Conservation (phyloP, 768 basidiomycete species). For the Suillus subluteus region DNA sequence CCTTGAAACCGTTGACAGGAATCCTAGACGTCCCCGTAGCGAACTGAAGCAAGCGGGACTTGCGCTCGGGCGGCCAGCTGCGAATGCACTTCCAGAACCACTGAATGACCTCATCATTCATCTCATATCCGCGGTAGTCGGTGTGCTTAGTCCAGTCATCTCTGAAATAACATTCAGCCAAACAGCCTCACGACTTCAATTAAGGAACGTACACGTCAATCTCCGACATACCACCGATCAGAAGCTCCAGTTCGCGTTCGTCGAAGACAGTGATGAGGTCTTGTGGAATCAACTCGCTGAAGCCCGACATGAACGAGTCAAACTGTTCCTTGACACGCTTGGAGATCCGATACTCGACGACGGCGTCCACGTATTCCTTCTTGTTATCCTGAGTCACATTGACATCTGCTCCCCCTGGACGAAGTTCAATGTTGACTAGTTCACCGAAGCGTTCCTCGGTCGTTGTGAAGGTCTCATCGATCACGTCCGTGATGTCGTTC, state of each 20-base stretch:
- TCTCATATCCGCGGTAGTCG: slow-evolving; percentile 95
- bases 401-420: slow-evolving; percentile 82
- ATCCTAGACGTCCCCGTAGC: slow-evolving; percentile 97
- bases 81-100: slow-evolving; percentile 99
- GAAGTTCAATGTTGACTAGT: slow-evolving; percentile 95
- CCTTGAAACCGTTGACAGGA: slow-evolving; percentile 98
- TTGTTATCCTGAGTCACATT: slow-evolving; percentile 97
- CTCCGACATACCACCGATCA: slow-evolving; percentile 99
- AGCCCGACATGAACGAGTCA: slow-evolving; percentile 99
- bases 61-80: slow-evolving; percentile 97
- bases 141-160: slow-evolving; percentile 99
- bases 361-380: slow-evolving; percentile 93
- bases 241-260: slow-evolving; percentile 93
- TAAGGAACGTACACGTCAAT: slow-evolving; percentile 84
- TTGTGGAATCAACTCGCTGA: slow-evolving; percentile 98
- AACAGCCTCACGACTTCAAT: background rate
- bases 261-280: slow-evolving; percentile 99
- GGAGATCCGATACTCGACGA: slow-evolving; percentile 97
- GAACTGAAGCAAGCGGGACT: slow-evolving; percentile 94
- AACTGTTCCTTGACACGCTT: slow-evolving; percentile 98
- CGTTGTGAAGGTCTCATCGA: slow-evolving; percentile 97
- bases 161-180: slow-evolving; percentile 38
- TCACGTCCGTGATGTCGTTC: slow-evolving; percentile 97
- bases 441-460: slow-evolving; percentile 98
- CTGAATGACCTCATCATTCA: slow-evolving; percentile 94